These are phyloP conservation scores for Paramarasmius palmivorus DNA, from an alignment of 1,284 basidiomycete species.

Conservation along the genomic window DNA sequence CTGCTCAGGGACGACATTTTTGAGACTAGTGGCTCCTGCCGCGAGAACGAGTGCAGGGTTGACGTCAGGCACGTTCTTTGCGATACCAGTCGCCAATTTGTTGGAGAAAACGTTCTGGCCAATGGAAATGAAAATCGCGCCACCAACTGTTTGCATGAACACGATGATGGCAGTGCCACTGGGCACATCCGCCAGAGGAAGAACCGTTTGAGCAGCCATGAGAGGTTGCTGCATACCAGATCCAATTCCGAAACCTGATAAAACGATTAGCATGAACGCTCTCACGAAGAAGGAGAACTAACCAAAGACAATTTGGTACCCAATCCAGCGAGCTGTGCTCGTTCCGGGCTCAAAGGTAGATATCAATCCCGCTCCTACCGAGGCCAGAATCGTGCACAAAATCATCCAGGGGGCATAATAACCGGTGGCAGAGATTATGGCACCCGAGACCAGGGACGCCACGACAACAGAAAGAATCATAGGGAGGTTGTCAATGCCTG, in stretches of 20 bases:
- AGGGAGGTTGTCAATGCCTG: slow-evolving; percentile 8
- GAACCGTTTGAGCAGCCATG: slow-evolving; percentile 11
- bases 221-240: slow-evolving; percentile 6
- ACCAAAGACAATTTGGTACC: slow-evolving; percentile 2
- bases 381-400: not conserved
- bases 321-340: not conserved
- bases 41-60: slow-evolving; percentile 13
- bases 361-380: not conserved
- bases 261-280: not conserved
- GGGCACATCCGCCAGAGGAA: slow-evolving; percentile 4
- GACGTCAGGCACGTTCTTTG: slow-evolving; percentile 17
- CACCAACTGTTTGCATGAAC: slow-evolving; percentile 21
- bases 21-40: slow-evolving; percentile 17
- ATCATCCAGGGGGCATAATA: slow-evolving; percentile 4
- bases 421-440: slow-evolving; percentile 1
- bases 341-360: slow-evolving; percentile 2
- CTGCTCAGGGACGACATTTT: slow-evolving; percentile 14
- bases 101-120: slow-evolving; percentile 22
- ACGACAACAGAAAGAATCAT: slow-evolving; percentile 1
- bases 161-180: slow-evolving; percentile 11
- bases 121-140: slow-evolving; percentile 23
- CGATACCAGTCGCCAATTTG: slow-evolving; percentile 13
- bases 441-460: slow-evolving; percentile 4
- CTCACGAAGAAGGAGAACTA: not conserved
- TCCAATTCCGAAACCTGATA: slow-evolving; percentile 5